Percentiles rank a stretch among this genome's conserved stretches.
Conservation (phyloP, 176 grass and related monocot species). For the Carex myosuroides region DNA sequence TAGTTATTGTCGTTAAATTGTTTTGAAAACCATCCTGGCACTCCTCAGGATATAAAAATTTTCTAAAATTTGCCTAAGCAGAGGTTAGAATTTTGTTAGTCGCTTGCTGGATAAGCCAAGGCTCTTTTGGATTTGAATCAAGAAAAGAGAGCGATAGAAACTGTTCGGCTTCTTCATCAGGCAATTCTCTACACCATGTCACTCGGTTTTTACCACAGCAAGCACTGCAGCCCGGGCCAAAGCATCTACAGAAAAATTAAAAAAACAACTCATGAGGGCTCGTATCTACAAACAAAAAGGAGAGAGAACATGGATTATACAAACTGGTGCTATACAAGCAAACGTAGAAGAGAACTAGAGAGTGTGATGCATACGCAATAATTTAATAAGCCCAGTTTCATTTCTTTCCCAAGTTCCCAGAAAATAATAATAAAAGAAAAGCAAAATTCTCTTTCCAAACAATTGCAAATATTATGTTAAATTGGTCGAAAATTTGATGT, state of each 20-base stretch:
- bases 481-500: no score
- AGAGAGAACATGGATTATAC: no score
- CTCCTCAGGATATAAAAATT: background rate
- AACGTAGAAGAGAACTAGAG: no score
- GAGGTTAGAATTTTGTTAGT: constrained; percentile 49
- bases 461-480: no score
- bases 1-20: background rate
- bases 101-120: constrained; percentile 72
- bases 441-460: no score
- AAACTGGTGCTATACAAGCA: no score
- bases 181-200: constrained; percentile 70
- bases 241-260: constrained; percentile 46
- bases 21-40: background rate
- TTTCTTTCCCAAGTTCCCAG: no score
- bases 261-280: background rate
- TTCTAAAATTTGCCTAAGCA: constrained; percentile 26
- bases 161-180: constrained; percentile 66
- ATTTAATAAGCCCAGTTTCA: no score
- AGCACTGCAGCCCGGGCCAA: constrained; percentile 39
- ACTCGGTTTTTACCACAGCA: constrained; percentile 33
- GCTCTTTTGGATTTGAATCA: constrained; percentile 55
- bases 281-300: no score
- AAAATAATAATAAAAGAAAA: no score
- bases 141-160: constrained; percentile 65
- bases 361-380: no score